Base-by-base conservation (phyloP, 1,284 basidiomycete genomes). In the Boletus smithii region DNA sequence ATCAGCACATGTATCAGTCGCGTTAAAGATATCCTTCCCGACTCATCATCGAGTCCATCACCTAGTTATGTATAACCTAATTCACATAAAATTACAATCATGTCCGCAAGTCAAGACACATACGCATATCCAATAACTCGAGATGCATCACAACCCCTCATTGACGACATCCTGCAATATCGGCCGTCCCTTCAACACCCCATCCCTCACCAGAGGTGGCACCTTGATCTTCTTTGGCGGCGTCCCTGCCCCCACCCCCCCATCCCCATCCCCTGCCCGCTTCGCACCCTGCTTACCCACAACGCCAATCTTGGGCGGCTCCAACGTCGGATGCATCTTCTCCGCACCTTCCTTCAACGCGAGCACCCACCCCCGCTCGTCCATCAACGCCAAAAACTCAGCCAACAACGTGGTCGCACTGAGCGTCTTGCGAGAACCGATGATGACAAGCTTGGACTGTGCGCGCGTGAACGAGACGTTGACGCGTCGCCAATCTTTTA, bases 391-490 rank as follows among this genome's bases (percentile, higher is more conserved):
- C 55, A 95, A 81, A 67, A 95, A 93, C 30, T 85, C 79, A 3
- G 71, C 66, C 26, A 95, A 69, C 16, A 95, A 65, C 3, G 85
- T 73, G 0, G 79, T 75, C 17, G 66, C 59, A 22, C 78, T 62
- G 8, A 97, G 73, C 0, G 93, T 97, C 53, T 69, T 76, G 29
- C 83, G 75, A 1, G 88, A 91, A 14, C 95, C 97, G 58, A 99
- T 77, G 48, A 99, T 85, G 61, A 97, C 77, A 4, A 99, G 72
- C 69, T 97, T 97, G 31, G 82, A 81, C 45, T 88, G 83, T 0
- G 95, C 95, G 4, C 97, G 83, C 0, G 97, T 99, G 63, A 99
- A 91, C 3, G 92, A 91, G 27, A 99, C 97, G 62, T 99, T 99
- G 74, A 98, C 87, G 29, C 97, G 73, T 36, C 95, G 76, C 89